phyloP scores from a whole-genome alignment of 2,329 filamentous ascomycete genomes.

The Rasamsonia emersonii region DNA sequence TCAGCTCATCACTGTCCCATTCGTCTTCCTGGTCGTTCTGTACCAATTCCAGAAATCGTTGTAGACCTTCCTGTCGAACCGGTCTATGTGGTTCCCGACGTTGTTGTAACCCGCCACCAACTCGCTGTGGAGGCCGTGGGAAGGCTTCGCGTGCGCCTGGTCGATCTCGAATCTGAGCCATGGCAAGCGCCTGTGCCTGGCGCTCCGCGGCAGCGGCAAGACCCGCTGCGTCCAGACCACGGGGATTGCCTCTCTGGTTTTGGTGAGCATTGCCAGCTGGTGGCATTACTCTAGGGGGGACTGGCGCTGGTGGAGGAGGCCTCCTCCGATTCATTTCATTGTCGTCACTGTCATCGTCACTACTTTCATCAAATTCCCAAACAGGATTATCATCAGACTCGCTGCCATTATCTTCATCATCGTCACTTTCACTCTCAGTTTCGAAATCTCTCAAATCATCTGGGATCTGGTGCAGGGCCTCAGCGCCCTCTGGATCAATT shows the following conservation, averaged over 20 bases:
- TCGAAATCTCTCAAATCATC: constrained; percentile 30
- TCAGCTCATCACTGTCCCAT: constrained; percentile 52
- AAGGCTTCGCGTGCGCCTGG: constrained; percentile 14
- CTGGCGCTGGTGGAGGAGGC: constrained; percentile 33
- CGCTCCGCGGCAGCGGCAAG: constrained; percentile 29
- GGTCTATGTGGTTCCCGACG: constrained; percentile 10
- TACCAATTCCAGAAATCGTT: constrained; percentile 45
- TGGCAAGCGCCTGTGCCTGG: constrained; percentile 30
- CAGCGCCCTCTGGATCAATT: constrained; percentile 32
- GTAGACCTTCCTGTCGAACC: constrained; percentile 30
- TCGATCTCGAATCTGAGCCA: constrained; percentile 27
- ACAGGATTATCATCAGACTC: constrained; percentile 13
- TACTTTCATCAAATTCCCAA: constrained; percentile 14
- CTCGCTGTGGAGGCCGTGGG: constrained; percentile 9
- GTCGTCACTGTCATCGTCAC: constrained; percentile 16
- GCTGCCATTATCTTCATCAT: constrained; percentile 9
- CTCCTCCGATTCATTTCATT: constrained; percentile 15
- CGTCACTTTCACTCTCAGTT: constrained; percentile 18
- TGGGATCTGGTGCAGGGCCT: constrained; percentile 31
- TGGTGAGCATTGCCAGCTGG: constrained; percentile 18
- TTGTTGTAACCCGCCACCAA: constrained; percentile 7
- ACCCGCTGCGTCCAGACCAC: constrained; percentile 23
- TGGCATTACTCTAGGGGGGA: constrained; percentile 26
- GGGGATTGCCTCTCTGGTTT: constrained; percentile 17
- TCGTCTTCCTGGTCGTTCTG: constrained; percentile 48